These are phyloP conservation scores for Lipomyces anomalus DNA, from an alignment of 805 yeast species.

Conservation along the genomic window DNA sequence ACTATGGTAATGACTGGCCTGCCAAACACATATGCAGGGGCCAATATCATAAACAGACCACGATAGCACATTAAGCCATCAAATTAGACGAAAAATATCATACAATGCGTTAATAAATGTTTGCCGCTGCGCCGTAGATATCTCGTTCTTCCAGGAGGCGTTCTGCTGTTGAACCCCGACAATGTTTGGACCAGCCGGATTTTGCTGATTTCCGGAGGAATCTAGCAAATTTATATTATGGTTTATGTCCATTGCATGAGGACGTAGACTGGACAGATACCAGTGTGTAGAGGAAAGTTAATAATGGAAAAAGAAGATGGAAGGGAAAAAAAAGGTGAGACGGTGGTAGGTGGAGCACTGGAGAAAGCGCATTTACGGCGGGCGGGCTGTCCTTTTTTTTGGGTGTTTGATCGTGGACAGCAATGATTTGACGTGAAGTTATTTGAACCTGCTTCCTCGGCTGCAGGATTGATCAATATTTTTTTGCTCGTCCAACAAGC, in stretches of 20 bases:
- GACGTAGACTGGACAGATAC: too few species aligned
- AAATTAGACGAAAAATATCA: background rate
- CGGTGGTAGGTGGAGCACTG: too few species aligned
- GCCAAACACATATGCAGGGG: background rate
- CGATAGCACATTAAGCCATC: background rate
- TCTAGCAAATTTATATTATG: background rate
- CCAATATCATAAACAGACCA: background rate
- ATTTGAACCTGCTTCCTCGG: too few species aligned
- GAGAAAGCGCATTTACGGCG: too few species aligned
- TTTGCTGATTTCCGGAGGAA: background rate
- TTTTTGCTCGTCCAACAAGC: too few species aligned
- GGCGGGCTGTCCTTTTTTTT: too few species aligned
- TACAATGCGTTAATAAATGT: conserved; percentile 13
- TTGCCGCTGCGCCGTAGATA: conserved; percentile 10
- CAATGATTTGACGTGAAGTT: too few species aligned
- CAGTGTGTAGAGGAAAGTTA: too few species aligned
- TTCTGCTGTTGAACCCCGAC: background rate
- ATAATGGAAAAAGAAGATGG: too few species aligned
- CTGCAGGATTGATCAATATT: too few species aligned
- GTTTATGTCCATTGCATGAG: background rate
- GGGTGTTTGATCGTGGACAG: too few species aligned
- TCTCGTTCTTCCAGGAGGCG: conserved; percentile 14
- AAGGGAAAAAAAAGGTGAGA: too few species aligned
- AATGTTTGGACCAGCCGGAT: background rate
- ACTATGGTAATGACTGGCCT: background rate